These are phyloP conservation scores for Lichtheimia hyalospora DNA, from an alignment of 371 early-diverging fungal species.

Conservation along the genomic window DNA sequence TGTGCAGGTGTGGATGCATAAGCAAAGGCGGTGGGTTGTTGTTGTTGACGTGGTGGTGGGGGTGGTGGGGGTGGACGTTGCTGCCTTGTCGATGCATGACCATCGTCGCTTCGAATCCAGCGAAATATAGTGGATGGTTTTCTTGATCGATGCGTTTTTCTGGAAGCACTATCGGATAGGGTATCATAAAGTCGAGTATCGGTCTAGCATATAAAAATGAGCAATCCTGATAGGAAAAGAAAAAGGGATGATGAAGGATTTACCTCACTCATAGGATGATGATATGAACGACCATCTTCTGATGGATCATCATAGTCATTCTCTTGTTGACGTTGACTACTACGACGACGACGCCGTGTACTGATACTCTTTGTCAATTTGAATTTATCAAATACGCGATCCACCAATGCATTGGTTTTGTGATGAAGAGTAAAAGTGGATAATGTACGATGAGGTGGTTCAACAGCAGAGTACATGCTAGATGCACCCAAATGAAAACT, in stretches of 20 bases:
- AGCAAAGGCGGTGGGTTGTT: slow-evolving; percentile 14
- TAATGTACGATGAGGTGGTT: background rate
- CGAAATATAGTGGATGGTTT: slow-evolving; percentile 1
- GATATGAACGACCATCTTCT: background rate
- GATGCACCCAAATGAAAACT: no score
- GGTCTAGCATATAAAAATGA: background rate
- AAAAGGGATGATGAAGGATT: background rate
- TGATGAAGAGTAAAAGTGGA: slow-evolving; percentile 10
- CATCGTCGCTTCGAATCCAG: slow-evolving; percentile 9
- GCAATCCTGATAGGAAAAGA: background rate
- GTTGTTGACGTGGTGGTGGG: background rate
- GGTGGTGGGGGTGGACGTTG: background rate
- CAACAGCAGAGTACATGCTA: no score
- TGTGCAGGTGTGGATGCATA: slow-evolving; percentile 19
- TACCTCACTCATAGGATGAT: slow-evolving; percentile 8
- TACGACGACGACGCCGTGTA: background rate
- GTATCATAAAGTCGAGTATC: background rate
- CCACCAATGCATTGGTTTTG: slow-evolving; percentile 14
- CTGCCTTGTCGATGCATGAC: background rate
- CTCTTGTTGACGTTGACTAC: background rate
- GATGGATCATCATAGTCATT: background rate
- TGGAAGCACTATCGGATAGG: background rate
- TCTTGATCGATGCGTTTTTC: background rate
- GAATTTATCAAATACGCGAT: slow-evolving; percentile 12
- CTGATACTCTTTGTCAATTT: slow-evolving; percentile 6